phyloP scores from a whole-genome alignment of 345 rosid species.

The Eucalyptus coolabah region DNA sequence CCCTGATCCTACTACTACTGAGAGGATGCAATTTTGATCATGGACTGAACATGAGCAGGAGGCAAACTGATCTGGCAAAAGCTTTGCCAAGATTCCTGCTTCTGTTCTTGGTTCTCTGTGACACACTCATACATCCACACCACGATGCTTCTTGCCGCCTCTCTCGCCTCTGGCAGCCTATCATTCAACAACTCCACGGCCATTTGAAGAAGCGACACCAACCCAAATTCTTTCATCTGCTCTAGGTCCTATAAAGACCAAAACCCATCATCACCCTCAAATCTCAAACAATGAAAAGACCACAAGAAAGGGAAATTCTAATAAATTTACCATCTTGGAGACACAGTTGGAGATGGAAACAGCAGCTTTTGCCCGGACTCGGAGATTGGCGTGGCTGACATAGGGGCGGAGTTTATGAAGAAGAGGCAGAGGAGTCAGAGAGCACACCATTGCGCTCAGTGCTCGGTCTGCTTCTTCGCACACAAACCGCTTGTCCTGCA shows the following conservation, averaged over 20 bases:
- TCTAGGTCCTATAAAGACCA: constrained; percentile 27
- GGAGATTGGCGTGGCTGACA: constrained; percentile 49
- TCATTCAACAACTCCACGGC: constrained; percentile 61
- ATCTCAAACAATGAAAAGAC: background rate
- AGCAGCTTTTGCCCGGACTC: constrained; percentile 80
- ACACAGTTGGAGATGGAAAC: constrained; percentile 44
- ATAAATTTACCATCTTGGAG: constrained; percentile 48
- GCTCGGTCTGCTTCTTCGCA: constrained; percentile 87
- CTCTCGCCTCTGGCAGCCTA: constrained; percentile 83
- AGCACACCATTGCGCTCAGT: constrained; percentile 38
- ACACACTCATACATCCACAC: constrained; percentile 20
- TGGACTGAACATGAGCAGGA: constrained; percentile 50
- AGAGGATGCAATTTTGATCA: constrained; percentile 38
- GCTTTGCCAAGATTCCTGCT: constrained; percentile 63
- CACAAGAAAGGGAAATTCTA: background rate
- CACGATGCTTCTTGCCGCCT: constrained; percentile 63
- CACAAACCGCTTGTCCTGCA: constrained; percentile 85
- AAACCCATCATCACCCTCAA: background rate
- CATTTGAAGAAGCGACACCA: constrained; percentile 36
- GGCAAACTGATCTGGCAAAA: constrained; percentile 57
- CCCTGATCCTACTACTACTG: background rate
- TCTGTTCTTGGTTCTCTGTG: constrained; percentile 29
- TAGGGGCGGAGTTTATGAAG: constrained; percentile 40
- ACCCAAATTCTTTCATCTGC: constrained; percentile 56
- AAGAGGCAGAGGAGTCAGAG: constrained; percentile 43